Base-by-base conservation (phyloP, 306 rosid species). In the Arachis stenosperma region DNA sequence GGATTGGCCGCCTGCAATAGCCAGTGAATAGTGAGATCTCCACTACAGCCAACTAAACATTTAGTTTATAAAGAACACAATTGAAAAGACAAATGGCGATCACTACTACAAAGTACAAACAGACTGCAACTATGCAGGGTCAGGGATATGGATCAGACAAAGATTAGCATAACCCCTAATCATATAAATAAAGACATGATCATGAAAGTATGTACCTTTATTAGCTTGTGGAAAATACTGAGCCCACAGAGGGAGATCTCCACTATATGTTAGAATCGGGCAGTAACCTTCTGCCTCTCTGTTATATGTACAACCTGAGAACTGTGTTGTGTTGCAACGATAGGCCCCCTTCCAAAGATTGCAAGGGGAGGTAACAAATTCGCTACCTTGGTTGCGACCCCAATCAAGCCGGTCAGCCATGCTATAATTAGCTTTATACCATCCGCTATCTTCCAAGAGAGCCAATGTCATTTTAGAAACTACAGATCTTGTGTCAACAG, bases 251-350 rank as follows among this genome's bases (percentile, higher is more conserved):
- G 99, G 99, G 48, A 95, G 97, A 66, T 91, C 98, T 48, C 90
- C 96, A 52, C 87, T 88, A 53, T 95, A 91, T 73, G 88, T 95
- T 74, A 95, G 83, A 36, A 91, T 91, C 43, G 99, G 98, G 81
- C 99, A 95, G 83, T 95, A 95, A 41, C 99, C 99, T 81, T 95
- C 99, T 11, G 99, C 99, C 88, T 95, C 99, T 84, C 99, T 87
- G 81, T 95, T 91, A 83, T 91, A 95, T 8, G 97, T 95, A 78
- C 99, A 95, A 53, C 99, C 97, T 40, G 99, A 95, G 84, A 74
- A 86, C 78, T 91, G 97, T 54, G 99, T 90, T 61, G 87, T 78
- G 85, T 95, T 95, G 87, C 99, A 95, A 78, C 76, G 98, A 73
- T 95, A 95, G 78, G 98, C 93, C 69, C 97, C 99, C 86, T 95